Evolutionary conservation across 106 monocot genomes (phyloP), one percentile per base, ranked within the genome.

Genomic region (Phalaenopsis equestris): DNA sequence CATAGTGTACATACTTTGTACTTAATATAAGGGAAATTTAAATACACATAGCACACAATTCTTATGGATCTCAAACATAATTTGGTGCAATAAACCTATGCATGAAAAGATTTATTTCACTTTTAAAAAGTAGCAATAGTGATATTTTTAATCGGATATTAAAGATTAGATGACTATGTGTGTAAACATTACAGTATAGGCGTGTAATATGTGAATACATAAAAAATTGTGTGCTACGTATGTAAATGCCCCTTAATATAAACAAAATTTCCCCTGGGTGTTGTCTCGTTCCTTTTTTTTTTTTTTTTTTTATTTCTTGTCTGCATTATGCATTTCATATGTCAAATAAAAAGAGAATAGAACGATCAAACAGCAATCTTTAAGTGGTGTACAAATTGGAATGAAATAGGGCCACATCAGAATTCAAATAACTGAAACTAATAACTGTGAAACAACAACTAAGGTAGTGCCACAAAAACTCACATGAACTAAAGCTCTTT

Each of bases 401-500:
- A 15, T 70, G 70, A 37, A 70, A 39, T 2, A 70, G n/a, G 39
- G 39, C 70, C 70, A 39, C 38, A 1, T 70, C 2, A 39, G 14
- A 38, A 39, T 70, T 38, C 6, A 14, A 39, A 39, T 57, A 70
- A 70, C 68, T 17, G 8, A 65, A 65, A 7, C 37, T 68, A 30
- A 55, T 23, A 75, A 65, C 17, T 36, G 10, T 76, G 19, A 77
- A 61, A 67, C 46, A 61, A 37, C 17, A 76, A 24, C 56, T 41
- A 74, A 56, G 2, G 56, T 47, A 55, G 0, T 37, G 17, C 23
- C 42, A 72, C 67, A 76, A 56, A 23, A 70, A 77, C 85, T 84
- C 83, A 99, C 98, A 83, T 88, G 72, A 73, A 93, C 86, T 68
- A 99, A 67, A 73, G 57, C 24, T 56, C 84, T 84, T 70, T 88